Percentiles rank a stretch among this genome's conserved stretches.
phyloP scores from a whole-genome alignment of 306 rosid genomes.

The Rosa chinensis region DNA sequence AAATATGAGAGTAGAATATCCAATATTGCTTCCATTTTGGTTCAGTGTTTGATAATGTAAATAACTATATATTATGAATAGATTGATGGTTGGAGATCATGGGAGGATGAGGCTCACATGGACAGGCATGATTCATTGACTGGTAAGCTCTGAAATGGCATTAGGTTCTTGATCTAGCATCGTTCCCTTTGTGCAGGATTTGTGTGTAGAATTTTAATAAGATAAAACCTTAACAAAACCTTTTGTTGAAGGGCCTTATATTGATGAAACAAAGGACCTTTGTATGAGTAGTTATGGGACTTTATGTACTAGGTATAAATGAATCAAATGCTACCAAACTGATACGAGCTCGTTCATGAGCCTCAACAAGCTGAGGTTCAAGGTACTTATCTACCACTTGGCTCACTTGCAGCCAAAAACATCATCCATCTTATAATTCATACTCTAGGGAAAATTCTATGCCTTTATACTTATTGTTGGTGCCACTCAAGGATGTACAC shows the following conservation, averaged over 20 bases:
- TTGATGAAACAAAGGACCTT: background rate
- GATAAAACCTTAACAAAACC: background rate
- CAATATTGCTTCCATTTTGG: background rate
- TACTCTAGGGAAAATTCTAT: background rate
- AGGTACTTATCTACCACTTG: background rate
- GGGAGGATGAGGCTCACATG: slow-evolving; percentile 93
- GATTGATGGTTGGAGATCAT: slow-evolving; percentile 93
- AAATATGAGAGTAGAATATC: background rate
- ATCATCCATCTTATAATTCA: background rate
- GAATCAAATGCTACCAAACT: background rate
- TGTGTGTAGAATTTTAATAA: slow-evolving; percentile 6
- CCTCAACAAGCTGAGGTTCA: background rate
- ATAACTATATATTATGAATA: slow-evolving; percentile 32
- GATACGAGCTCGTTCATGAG: background rate
- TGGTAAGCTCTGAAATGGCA: slow-evolving; percentile 48
- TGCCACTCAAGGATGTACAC: slow-evolving; percentile 71
- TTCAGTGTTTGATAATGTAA: slow-evolving; percentile 31
- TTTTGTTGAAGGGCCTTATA: background rate
- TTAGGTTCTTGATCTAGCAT: background rate
- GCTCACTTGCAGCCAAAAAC: background rate
- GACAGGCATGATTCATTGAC: slow-evolving; percentile 55
- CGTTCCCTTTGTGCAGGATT: background rate
- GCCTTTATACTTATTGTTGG: background rate
- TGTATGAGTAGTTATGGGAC: background rate
- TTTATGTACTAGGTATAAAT: background rate